phyloP scores from a whole-genome alignment of 345 rosid genomes.

The Cardamine resedifolia region DNA sequence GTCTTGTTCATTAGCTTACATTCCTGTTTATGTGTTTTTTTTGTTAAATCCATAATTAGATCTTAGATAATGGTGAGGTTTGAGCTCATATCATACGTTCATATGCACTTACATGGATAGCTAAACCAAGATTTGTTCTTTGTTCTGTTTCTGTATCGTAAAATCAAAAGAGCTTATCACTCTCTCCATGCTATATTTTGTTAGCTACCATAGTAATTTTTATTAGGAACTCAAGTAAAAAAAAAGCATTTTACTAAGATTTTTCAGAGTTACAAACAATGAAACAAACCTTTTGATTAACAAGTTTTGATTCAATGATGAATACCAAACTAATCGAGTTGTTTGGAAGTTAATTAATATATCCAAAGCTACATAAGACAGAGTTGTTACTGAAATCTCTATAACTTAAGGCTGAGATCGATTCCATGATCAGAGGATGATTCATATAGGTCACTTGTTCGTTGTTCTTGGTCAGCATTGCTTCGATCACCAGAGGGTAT shows the following conservation, averaged over 20 bases:
- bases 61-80: background rate
- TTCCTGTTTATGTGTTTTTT: background rate
- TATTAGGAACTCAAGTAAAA: background rate
- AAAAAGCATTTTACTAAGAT: constrained; percentile 2
- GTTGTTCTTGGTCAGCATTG: constrained; percentile 5
- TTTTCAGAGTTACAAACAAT: background rate
- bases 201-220: background rate
- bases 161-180: background rate
- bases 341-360: background rate
- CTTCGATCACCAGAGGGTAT: constrained; percentile 13
- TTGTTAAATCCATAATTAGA: background rate
- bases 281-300: background rate
- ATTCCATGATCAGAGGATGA: constrained; percentile 21
- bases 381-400: background rate
- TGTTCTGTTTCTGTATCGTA: background rate
- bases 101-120: background rate
- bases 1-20: background rate
- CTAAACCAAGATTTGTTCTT: background rate
- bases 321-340: background rate
- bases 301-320: background rate
- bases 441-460: constrained; percentile 12
- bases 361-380: constrained; percentile 15
- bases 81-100: constrained; percentile 14
- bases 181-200: background rate
- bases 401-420: constrained; percentile 35